phyloP scores from a whole-genome alignment of 495 filamentous ascomycete species.

The Aspergillus bridgeri region DNA sequence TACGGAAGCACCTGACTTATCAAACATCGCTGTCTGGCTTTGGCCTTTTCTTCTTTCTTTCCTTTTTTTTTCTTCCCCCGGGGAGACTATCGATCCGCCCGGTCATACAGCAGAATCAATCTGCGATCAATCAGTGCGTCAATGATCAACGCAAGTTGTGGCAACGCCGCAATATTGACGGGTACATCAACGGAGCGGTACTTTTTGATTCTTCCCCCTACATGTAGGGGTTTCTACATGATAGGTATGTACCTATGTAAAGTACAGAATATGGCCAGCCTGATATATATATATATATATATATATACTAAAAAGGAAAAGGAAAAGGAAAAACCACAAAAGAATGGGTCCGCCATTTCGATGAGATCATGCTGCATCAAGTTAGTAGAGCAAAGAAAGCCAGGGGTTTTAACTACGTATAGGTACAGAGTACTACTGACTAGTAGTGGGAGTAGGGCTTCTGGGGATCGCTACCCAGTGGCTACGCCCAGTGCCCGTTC shows the following conservation, averaged over 20 bases:
- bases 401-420: not conserved
- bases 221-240: too few relatives aligned
- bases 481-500: too few relatives aligned
- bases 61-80: constrained; percentile 1
- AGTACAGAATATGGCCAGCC: too few relatives aligned
- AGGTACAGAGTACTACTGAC: too few relatives aligned
- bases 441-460: not conserved
- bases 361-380: not conserved
- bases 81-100: not conserved
- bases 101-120: not conserved
- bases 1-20: constrained; percentile 5
- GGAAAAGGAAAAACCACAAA: not conserved
- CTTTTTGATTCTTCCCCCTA: not conserved
- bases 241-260: not conserved
- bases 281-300: too few relatives aligned
- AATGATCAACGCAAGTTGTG: not conserved
- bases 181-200: not conserved
- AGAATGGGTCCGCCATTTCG: not conserved
- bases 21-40: constrained; percentile 2
- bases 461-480: constrained; percentile 1
- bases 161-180: not conserved
- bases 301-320: not conserved
- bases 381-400: not conserved
- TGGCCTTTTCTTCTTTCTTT: not conserved
- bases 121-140: not conserved